Base-by-base conservation (phyloP, 768 basidiomycete species). In the Pisolithus sp. region DNA sequence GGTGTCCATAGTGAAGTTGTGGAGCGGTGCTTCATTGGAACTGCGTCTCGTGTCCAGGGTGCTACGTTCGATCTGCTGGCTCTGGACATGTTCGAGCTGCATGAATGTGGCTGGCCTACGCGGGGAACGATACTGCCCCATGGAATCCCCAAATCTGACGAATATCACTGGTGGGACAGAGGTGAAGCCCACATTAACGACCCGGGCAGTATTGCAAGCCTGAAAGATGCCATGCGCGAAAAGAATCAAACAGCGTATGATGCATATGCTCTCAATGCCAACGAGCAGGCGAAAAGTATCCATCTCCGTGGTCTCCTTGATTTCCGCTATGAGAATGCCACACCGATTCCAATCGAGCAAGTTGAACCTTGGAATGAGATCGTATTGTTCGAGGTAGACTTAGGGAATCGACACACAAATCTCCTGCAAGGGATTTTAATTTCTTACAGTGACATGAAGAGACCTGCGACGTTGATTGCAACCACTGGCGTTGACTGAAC, bases 321-420 rank as follows among this genome's bases (percentile, higher is more conserved):
- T 52, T 98, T 99, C 76, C 84, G 90, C 53, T 90, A 80, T 64
- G 91, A 93, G 64, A 83, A 75, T 53, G 76, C 80, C 20, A 86
- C 83, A 1, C 73, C 89, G 12, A 97, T 99, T 66, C 95, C 95
- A 12, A 79, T 98, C 53, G 96, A 98, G 62, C 95, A 99, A 70
- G 96, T 98, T 47, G 96, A 99, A 68, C 95, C 95, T 30, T 99
- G 96, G 96, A 96, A 95, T 67, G 93, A 97, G 73, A 97, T 99
- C 54, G 96, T 98, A 26, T 26, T 55, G 47, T 52, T 45, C n/a
- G 45, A 36, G 30, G 30, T 43, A 20, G 26, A 40, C 57, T 61
- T 59, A 43, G 54, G 48, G 40, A 46, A 23, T 18, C 23, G 20
- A 9, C 5, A 24, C 10, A 31, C 9, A 21, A 17, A 18, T 5